Conservation (phyloP, 1,284 basidiomycete genomes). For the Ustilago shanxiensis region DNA sequence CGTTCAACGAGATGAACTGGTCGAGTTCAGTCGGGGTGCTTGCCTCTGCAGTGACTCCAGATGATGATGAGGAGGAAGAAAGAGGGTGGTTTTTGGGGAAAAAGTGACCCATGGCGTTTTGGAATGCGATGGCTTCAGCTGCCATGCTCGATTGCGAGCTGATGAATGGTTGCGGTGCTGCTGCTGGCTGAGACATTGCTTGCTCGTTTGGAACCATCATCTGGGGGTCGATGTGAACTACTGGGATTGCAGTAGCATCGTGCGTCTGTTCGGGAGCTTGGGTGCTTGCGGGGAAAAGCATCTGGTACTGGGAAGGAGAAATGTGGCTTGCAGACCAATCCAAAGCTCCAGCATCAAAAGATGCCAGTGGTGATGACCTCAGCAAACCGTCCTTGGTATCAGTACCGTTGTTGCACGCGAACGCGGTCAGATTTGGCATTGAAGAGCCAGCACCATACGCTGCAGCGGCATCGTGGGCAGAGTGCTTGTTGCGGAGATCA, state of each 20-base stretch:
- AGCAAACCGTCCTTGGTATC: slow-evolving; percentile 23
- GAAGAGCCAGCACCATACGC: not conserved
- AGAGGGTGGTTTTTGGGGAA: slow-evolving; percentile 34
- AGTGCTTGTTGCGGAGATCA: slow-evolving; percentile 25
- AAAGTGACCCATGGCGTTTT: slow-evolving; percentile 49
- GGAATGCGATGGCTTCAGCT: slow-evolving; percentile 33
- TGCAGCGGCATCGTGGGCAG: not conserved
- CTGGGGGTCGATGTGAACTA: slow-evolving; percentile 21
- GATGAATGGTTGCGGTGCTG: slow-evolving; percentile 13
- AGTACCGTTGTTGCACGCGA: slow-evolving; percentile 21
- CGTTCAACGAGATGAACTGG: slow-evolving; percentile 32
- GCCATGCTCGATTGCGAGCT: slow-evolving; percentile 25
- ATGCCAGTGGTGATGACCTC: slow-evolving; percentile 16
- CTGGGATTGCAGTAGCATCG: not conserved
- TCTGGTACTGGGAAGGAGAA: slow-evolving; percentile 34
- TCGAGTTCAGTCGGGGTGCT: slow-evolving; percentile 31
- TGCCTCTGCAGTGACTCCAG: slow-evolving; percentile 20
- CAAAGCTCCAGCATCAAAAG: slow-evolving; percentile 43
- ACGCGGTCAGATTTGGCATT: slow-evolving; percentile 28
- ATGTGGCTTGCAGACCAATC: slow-evolving; percentile 36
- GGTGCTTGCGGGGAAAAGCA: slow-evolving; percentile 17
- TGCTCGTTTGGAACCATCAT: slow-evolving; percentile 22
- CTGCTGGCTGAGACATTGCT: not conserved
- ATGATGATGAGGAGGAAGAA: slow-evolving; percentile 22
- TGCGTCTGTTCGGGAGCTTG: not conserved